Conservation (phyloP, 129 eudicot genomes). For the Helianthus tuberosus region DNA sequence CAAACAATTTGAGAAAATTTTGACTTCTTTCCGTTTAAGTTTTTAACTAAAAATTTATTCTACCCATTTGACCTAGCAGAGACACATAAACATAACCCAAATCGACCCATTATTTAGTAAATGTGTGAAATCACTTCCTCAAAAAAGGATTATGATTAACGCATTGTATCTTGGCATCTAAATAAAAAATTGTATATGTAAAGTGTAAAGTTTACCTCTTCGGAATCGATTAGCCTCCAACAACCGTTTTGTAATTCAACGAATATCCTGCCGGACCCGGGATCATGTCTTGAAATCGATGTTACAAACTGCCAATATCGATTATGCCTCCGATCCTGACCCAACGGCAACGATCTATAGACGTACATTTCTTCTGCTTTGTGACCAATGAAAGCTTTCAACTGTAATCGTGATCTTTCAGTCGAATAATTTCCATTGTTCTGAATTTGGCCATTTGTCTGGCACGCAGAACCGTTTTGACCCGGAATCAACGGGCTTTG, state of each 20-base stretch:
- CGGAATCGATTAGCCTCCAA: constrained; percentile 93
- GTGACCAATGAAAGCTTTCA: constrained; percentile 89
- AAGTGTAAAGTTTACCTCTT: constrained; percentile 54
- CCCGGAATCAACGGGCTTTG: constrained; percentile 54
- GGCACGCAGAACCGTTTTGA: constrained; percentile 45
- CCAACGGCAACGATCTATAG: constrained; percentile 93
- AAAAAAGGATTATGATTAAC: not conserved
- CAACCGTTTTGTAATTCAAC: constrained; percentile 72
- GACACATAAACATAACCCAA: not conserved
- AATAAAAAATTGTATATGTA: not conserved
- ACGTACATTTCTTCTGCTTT: constrained; percentile 92
- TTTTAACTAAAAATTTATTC: not conserved
- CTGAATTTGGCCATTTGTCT: constrained; percentile 45
- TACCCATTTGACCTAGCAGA: not conserved
- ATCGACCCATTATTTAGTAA: not conserved
- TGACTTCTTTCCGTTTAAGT: not conserved
- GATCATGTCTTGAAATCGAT: constrained; percentile 78
- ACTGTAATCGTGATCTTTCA: constrained; percentile 88
- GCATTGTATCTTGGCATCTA: not conserved
- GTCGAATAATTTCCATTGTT: constrained; percentile 61
- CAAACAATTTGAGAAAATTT: not conserved
- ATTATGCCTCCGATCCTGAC: constrained; percentile 88
- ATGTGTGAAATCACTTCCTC: not conserved
- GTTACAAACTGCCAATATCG: constrained; percentile 98
- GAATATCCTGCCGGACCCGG: constrained; percentile 93